Evolutionary conservation across 2,329 filamentous ascomycete species (phyloP), one percentile per base, ranked within the genome.

Genomic region (Phialophora macrospora): DNA sequence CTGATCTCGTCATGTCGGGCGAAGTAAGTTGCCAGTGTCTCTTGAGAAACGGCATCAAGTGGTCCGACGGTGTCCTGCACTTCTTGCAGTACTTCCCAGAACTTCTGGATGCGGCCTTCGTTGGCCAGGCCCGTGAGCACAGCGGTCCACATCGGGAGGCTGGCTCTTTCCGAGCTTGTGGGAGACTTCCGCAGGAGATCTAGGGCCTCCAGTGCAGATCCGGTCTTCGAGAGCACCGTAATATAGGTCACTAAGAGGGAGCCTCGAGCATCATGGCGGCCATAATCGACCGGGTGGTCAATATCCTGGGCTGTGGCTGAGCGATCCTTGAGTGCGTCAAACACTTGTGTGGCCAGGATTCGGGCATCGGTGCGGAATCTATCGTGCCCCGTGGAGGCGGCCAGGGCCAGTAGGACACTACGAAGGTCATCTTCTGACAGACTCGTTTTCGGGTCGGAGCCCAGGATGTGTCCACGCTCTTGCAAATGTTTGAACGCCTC

Each of bases 401-500:
- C 75, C 26, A 81, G 70, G 12, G 80, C 76, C 66, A 75, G 74
- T 8, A 82, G 71, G 48, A 80, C 73, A 34, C 76, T 77, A 62
- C 80, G 75, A 3, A 82, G 70, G 30, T 75, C 79, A 41, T 77
- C 74, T 12, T 74, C 72, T 1, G 75, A 79, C 34, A 81, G 77
- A 66, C 80, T 76, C 49, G 71, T 71, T 38, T 77, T 71, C 69
- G 73, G 76, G 9, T 77, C 76, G 26, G 72, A 68, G 2, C 73
- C 68, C 24, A 75, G 60, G 20, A 70, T 58, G 49, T 70, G 65
- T 49, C 69, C 67, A 34, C 69, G 75, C 57, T 74, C 77, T 69
- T 83, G 77, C 61, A 92, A 80, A 74, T 92, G 85, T 24, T 83
- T 78, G 65, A 91, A 84, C 51, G 92, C 86, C 46, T 81, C 77